These are phyloP conservation scores for Yamadazyma conglobata DNA, from an alignment of 1,139 yeast species.

Conservation along the genomic window DNA sequence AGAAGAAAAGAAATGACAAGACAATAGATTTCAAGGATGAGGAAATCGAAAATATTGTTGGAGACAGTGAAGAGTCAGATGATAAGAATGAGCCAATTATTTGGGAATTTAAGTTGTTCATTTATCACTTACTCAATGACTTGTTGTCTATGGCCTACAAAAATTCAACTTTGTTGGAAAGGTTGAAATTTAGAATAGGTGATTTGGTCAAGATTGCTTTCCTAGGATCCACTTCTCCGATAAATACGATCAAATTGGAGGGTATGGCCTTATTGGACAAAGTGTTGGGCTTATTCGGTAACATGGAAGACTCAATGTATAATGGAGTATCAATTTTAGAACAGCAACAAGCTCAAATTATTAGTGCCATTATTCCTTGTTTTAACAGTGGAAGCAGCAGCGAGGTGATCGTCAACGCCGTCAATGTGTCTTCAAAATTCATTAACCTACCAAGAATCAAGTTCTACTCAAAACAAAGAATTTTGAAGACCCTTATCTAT, in stretches of 20 bases:
- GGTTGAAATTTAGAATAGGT: conserved; percentile 52
- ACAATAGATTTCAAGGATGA: conserved; percentile 41
- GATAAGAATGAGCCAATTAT: conserved; percentile 59
- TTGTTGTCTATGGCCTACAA: conserved; percentile 43
- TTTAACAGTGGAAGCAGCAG: conserved; percentile 73
- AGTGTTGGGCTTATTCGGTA: conserved; percentile 46
- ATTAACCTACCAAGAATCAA: conserved; percentile 49
- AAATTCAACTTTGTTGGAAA: conserved; percentile 37
- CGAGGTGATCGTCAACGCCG: conserved; percentile 71
- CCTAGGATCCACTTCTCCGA: conserved; percentile 74
- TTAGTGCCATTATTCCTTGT: conserved; percentile 89
- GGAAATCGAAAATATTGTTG: conserved; percentile 45
- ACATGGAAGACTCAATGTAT: conserved; percentile 69
- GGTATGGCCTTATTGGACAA: conserved; percentile 62
- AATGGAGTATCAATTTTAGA: conserved; percentile 72
- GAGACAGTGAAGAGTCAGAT: conserved; percentile 18
- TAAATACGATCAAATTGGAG: conserved; percentile 54
- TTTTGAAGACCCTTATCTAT: conserved; percentile 62
- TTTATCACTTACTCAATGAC: conserved; percentile 55
- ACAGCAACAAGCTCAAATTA: conserved; percentile 92
- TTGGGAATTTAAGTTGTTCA: conserved; percentile 66
- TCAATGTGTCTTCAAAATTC: conserved; percentile 76
- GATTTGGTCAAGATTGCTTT: conserved; percentile 82
- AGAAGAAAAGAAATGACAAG: conserved; percentile 34
- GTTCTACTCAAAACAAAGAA: conserved; percentile 54